phyloP scores from a whole-genome alignment of 2,329 filamentous ascomycete species.

The Fusarium scirpi region DNA sequence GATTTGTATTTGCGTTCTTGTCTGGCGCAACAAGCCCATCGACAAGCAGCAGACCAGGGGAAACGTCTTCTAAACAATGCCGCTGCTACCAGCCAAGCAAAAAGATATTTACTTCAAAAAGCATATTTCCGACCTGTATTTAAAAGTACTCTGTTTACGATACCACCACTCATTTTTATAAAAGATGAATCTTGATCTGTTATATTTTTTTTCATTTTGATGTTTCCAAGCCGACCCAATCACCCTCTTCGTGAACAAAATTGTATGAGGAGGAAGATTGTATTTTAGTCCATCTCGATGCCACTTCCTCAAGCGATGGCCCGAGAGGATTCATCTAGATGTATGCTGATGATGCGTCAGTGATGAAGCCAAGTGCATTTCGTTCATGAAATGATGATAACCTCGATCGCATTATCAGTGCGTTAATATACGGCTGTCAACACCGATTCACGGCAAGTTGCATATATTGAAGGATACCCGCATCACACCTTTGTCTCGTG shows the following conservation, averaged over 20 bases:
- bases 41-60: constrained; percentile 65
- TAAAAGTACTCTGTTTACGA: neutral
- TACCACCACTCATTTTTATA: neutral
- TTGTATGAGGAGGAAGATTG: no score
- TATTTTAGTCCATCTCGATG: neutral
- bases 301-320: neutral
- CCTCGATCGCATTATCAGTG: neutral
- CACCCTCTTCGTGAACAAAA: no score
- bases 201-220: neutral
- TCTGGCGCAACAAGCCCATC: constrained; percentile 63
- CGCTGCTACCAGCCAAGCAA: neutral
- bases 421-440: neutral
- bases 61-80: constrained; percentile 57
- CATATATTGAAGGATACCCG: constrained; percentile 3
- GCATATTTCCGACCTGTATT: neutral
- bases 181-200: neutral
- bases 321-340: neutral
- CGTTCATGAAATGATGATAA: neutral
- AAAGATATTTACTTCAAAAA: neutral
- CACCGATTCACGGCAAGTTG: neutral
- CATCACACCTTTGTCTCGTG: constrained; percentile 18
- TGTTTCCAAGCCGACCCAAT: neutral
- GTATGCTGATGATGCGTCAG: neutral
- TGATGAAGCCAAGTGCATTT: neutral
- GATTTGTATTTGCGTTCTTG: constrained; percentile 56